These are phyloP conservation scores for Garcia nutans DNA, from an alignment of 345 rosid genomes.

Conservation along the genomic window DNA sequence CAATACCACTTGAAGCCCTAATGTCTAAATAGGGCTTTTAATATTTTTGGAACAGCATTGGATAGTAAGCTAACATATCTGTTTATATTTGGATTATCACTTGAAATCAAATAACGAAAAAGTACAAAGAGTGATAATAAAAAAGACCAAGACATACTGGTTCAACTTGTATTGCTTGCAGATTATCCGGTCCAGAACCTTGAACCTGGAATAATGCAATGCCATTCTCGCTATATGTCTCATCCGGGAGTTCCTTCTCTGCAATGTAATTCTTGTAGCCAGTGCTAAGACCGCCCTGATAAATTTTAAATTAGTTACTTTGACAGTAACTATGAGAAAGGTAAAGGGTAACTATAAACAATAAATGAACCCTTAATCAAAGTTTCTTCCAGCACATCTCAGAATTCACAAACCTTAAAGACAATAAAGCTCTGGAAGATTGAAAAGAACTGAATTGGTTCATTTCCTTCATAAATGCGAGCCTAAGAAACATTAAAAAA, in stretches of 20 bases:
- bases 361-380: neutral
- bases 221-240: conserved; percentile 72
- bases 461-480: conserved; percentile 85
- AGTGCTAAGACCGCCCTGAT: conserved; percentile 88
- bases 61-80: too few relatives aligned
- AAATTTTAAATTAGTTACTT: conserved; percentile 19
- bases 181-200: conserved; percentile 97
- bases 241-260: conserved; percentile 77
- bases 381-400: neutral
- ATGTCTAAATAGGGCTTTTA: too few relatives aligned
- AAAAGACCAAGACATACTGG: conserved; percentile 52
- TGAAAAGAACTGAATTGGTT: conserved; percentile 82
- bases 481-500: conserved; percentile 48
- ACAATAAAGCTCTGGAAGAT: conserved; percentile 89
- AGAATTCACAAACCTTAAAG: conserved; percentile 67
- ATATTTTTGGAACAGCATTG: too few relatives aligned
- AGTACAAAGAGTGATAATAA: neutral
- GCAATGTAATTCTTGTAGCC: conserved; percentile 75
- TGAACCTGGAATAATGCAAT: conserved; percentile 83
- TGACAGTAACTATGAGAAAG: conserved; percentile 1
- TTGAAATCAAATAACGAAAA: neutral
- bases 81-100: too few relatives aligned
- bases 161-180: conserved; percentile 99
- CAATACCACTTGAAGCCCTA: too few relatives aligned
- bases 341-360: neutral